Evolutionary conservation across 179 eudicot genomes (phyloP).

Genomic region (Spergularia azorica): DNA sequence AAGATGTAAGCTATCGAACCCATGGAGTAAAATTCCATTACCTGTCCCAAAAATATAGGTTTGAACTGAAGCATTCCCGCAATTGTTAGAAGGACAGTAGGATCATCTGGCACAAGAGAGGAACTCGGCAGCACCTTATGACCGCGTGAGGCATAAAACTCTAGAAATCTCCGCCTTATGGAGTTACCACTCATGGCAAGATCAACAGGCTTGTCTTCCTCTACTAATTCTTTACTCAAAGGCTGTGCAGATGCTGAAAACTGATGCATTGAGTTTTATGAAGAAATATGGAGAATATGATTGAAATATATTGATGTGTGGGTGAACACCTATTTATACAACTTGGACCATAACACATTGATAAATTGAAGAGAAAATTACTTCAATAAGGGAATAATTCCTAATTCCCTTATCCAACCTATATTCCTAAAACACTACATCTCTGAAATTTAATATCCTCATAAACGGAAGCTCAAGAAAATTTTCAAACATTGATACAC

Average conservation of each 20-base stretch:
- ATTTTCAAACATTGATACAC: conserved; percentile 7
- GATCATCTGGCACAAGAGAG: conserved; percentile 98
- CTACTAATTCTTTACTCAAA: conserved; percentile 52
- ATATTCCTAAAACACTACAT: too few relatives aligned
- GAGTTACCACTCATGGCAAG: conserved; percentile 66
- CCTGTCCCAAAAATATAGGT: conserved; percentile 96
- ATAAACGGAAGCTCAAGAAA: conserved; percentile 25
- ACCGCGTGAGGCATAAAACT: conserved; percentile 81
- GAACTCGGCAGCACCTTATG: conserved; percentile 91
- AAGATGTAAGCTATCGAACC: background rate
- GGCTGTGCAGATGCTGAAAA: conserved; percentile 83
- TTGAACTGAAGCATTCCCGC: conserved; percentile 99
- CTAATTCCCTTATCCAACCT: too few relatives aligned
- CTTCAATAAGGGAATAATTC: too few relatives aligned
- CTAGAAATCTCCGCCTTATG: conserved; percentile 71
- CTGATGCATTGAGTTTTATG: conserved; percentile 32
- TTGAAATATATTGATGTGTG: too few relatives aligned
- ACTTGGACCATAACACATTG: too few relatives aligned
- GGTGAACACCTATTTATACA: too few relatives aligned
- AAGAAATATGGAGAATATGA: too few relatives aligned
- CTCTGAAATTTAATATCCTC: conserved; percentile 7
- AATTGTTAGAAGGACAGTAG: conserved; percentile 90
- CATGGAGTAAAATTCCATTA: conserved; percentile 23
- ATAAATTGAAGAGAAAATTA: too few relatives aligned
- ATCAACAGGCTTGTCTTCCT: conserved; percentile 47